Conservation (phyloP, 2,329 filamentous ascomycete species). For the Penicillium sp. region DNA sequence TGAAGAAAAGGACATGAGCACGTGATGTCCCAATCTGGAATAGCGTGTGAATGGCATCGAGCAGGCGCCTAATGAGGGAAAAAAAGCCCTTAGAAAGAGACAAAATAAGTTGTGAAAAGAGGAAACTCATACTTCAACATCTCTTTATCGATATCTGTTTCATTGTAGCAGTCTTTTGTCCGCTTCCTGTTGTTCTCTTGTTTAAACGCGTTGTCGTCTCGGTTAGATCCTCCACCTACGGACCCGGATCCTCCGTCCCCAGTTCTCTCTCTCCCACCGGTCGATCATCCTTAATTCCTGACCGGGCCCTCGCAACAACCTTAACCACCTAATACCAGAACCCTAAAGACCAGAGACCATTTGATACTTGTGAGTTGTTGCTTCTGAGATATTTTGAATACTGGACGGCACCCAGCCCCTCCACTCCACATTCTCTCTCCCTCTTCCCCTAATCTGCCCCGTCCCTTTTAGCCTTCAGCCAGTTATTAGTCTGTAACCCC, state of each 20-base stretch:
- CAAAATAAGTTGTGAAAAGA: neutral
- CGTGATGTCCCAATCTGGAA: constrained; percentile 16
- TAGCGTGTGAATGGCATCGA: constrained; percentile 19
- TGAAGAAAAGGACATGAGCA: constrained; percentile 21
- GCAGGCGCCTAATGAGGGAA: neutral
- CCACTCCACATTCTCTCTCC: constrained; percentile 11
- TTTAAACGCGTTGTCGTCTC: constrained; percentile 15
- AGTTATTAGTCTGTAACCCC: constrained; percentile 16
- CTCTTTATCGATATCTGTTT: neutral
- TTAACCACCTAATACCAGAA: constrained; percentile 2
- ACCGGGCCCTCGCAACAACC: constrained; percentile 23
- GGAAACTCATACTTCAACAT: constrained; percentile 7
- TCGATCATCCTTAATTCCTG: constrained; percentile 23
- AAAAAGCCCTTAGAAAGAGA: constrained; percentile 4
- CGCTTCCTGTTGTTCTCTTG: neutral
- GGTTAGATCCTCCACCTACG: constrained; percentile 26
- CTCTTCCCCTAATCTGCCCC: constrained; percentile 24
- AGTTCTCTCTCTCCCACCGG: constrained; percentile 26
- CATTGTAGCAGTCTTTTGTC: neutral
- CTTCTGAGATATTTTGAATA: neutral
- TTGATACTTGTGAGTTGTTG: constrained; percentile 1
- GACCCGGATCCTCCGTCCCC: constrained; percentile 28
- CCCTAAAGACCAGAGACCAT: neutral
- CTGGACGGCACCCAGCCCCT: constrained; percentile 30
- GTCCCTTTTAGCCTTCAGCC: constrained; percentile 11